Base-by-base conservation (phyloP, 2,329 filamentous ascomycete genomes). In the Fusarium incarnatum region DNA sequence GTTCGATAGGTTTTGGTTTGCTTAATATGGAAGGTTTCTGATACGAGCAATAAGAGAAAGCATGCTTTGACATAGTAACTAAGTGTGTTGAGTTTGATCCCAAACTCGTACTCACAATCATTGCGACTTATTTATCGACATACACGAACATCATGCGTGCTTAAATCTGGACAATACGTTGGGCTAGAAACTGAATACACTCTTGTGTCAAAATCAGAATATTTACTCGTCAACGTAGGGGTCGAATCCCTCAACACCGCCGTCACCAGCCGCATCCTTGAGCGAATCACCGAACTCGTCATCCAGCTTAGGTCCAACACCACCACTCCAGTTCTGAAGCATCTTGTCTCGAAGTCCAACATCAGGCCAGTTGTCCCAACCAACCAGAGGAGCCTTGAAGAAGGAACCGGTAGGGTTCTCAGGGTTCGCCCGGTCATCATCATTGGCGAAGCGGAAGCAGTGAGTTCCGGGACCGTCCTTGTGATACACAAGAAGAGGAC, bases 391-490 rank as follows among this genome's bases (percentile, higher is more conserved):
- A 25, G 70, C 69, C 28, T 59, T 63, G 60, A 73, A 76, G 64
- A 74, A 78, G 4, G 53, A 49, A 3, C 74, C 72, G 5, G 63
- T 67, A 9, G 62, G 71, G 67, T 78, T 78, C 67, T 77, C 76
- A 5, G 73, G 72, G 16, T 69, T 56, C 18, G 53, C 56, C 15
- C 55, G 63, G 42, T 78, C 76, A 40, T 70, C 73, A 16, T 66
- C 64, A 37, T 77, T 76, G 41, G 76, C 77, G 27, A 76, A 71
- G n/a, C 77, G 76, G 71, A 73, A 77, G 68, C 75, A 76, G 66
- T 78, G 77, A 0, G 77, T 78, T 30, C 55, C 60, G 2, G 49
- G 60, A 3, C 75, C 73, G 25, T 77, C 77, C 66, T 78, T 78
- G 72, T 78, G 77, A 58, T 78, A 78, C 22, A 78, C 74, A 0